Evolutionary conservation across 768 basidiomycete species (phyloP).

Genomic region (Boletus fagicola): DNA sequence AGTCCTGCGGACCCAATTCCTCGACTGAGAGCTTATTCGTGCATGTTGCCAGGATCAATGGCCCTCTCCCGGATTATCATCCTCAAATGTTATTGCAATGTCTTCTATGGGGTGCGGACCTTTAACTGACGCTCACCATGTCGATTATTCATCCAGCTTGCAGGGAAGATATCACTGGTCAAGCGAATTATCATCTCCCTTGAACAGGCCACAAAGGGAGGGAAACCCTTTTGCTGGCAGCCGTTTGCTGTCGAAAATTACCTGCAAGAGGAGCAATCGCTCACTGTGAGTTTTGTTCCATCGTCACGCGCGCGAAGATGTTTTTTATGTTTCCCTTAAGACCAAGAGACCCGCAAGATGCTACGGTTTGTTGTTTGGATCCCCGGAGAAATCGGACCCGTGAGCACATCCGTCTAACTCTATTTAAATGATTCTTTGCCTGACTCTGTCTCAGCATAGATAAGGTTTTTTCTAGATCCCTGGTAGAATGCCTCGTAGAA

Average conservation of each 20-base stretch:
- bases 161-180: conserved; percentile 84
- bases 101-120: conserved; percentile 77
- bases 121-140: not conserved
- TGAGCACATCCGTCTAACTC: conserved; percentile 29
- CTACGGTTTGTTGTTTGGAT: conserved; percentile 56
- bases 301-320: not conserved
- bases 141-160: conserved; percentile 4
- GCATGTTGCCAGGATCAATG: conserved; percentile 78
- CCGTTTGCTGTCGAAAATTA: conserved; percentile 54
- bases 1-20: conserved; percentile 16
- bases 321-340: conserved; percentile 9
- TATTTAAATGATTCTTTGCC: not conserved
- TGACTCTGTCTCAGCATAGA: conserved; percentile 39
- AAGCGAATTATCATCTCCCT: conserved; percentile 78
- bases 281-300: conserved; percentile 20
- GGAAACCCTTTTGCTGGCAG: conserved; percentile 38
- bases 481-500: conserved; percentile 61
- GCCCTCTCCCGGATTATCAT: conserved; percentile 87
- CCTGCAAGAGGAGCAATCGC: conserved; percentile 19
- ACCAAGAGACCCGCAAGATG: conserved; percentile 30
- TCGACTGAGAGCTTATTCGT: conserved; percentile 65
- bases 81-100: conserved; percentile 93
- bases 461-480: conserved; percentile 55
- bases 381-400: conserved; percentile 43
- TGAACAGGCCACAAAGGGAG: conserved; percentile 32